Evolutionary conservation across 1,284 basidiomycete species (phyloP).

Genomic region (Sanghuangporus sanghuang): DNA sequence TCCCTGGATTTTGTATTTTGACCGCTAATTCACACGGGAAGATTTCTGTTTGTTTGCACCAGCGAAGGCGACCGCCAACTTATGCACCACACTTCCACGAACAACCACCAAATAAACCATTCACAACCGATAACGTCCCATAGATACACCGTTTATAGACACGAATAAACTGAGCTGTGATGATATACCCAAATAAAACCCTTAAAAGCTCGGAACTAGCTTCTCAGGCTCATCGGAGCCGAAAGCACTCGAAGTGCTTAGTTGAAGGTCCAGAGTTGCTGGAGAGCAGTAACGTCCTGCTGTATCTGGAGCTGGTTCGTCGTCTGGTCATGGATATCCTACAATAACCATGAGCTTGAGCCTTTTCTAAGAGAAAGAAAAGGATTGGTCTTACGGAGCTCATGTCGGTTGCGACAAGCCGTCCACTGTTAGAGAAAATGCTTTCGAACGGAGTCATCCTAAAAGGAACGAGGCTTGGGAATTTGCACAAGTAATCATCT

Average conservation of each 20-base stretch:
- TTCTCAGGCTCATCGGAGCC: neutral
- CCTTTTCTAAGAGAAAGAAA: neutral
- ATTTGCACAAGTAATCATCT: neutral
- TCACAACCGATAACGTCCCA: neutral
- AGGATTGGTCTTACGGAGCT: neutral
- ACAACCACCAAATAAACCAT: neutral
- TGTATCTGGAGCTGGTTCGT: neutral
- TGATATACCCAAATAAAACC: neutral
- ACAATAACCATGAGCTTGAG: neutral
- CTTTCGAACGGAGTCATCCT: conserved; percentile 11
- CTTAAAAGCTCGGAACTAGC: too few relatives aligned
- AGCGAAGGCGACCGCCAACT: too few relatives aligned
- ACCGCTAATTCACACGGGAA: too few relatives aligned
- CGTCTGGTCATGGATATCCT: neutral
- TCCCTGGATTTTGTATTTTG: too few relatives aligned
- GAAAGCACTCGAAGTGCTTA: neutral
- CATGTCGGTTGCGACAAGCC: conserved; percentile 11
- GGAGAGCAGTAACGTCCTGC: neutral
- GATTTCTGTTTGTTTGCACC: too few relatives aligned
- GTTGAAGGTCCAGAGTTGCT: conserved; percentile 11
- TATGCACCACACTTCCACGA: too few relatives aligned
- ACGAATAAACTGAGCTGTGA: neutral
- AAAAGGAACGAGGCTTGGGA: neutral
- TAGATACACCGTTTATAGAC: neutral
- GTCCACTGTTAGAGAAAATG: conserved; percentile 3